Conservation (phyloP, 2,329 filamentous ascomycete genomes). For the Fusarium solani-melongenae region DNA sequence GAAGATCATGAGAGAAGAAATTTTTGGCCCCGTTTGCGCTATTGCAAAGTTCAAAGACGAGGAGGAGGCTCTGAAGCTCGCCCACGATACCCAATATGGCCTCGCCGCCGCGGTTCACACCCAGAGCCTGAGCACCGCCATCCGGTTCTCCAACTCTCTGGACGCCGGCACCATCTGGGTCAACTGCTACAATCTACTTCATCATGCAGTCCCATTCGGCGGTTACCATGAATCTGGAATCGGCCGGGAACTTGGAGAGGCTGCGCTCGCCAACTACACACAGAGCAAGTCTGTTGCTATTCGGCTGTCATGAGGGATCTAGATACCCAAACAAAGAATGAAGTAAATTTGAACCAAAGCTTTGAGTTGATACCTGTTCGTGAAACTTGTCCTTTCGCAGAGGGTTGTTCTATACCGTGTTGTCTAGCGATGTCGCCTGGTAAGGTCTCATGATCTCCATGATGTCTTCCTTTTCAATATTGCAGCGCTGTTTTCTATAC, state of each 20-base stretch:
- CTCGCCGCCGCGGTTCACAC: slow-evolving; percentile 88
- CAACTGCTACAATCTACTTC: slow-evolving; percentile 75
- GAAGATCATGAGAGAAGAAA: slow-evolving; percentile 93
- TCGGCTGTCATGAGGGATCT: neutral
- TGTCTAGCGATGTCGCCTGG: neutral
- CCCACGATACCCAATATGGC: slow-evolving; percentile 83
- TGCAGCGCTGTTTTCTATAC: neutral
- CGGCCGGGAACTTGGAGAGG: slow-evolving; percentile 79
- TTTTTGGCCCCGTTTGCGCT: slow-evolving; percentile 88
- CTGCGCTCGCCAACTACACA: slow-evolving; percentile 74
- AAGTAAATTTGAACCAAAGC: too few species aligned
- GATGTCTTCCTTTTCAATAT: neutral
- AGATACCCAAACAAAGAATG: neutral
- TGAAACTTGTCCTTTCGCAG: neutral
- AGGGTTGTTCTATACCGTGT: neutral
- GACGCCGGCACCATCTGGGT: slow-evolving; percentile 76
- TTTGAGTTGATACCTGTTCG: neutral
- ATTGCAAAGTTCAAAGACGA: slow-evolving; percentile 88
- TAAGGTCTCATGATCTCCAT: neutral
- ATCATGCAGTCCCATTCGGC: slow-evolving; percentile 74
- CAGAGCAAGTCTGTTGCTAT: slow-evolving; percentile 71
- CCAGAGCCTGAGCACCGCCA: slow-evolving; percentile 81
- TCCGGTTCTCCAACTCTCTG: slow-evolving; percentile 80
- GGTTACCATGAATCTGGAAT: slow-evolving; percentile 85
- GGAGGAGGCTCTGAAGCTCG: slow-evolving; percentile 79